phyloP scores from a whole-genome alignment of 1,284 basidiomycete species.

The Ganoderma multipileum region DNA sequence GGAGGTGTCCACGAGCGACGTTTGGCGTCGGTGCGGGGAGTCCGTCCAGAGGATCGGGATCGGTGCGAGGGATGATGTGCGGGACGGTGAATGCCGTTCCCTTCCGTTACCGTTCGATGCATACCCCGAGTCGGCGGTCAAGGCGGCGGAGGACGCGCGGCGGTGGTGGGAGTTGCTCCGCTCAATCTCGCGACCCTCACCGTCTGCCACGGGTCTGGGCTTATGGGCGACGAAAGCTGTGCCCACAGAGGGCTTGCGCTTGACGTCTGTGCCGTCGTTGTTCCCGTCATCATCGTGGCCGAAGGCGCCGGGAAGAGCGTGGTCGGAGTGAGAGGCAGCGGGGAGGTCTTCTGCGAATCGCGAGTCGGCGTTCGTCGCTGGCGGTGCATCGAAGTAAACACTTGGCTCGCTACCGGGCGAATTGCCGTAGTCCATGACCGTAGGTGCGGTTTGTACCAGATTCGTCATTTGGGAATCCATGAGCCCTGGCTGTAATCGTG shows the following conservation, averaged over 20 bases:
- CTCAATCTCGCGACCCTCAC: not conserved
- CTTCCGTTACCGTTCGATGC: conserved; percentile 21
- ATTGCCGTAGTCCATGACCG: conserved; percentile 23
- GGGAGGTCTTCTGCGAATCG: not conserved
- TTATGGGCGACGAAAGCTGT: conserved; percentile 15
- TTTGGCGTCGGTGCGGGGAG: conserved; percentile 15
- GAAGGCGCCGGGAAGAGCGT: conserved; percentile 19
- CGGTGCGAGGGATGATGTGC: conserved; percentile 25
- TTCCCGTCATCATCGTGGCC: conserved; percentile 9
- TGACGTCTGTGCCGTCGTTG: not conserved
- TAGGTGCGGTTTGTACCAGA: conserved; percentile 8
- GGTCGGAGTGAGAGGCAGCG: not conserved
- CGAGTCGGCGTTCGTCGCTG: conserved; percentile 32
- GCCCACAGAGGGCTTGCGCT: conserved; percentile 14
- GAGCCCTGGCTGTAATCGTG: too few species aligned
- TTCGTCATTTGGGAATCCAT: not conserved
- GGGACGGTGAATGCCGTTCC: conserved; percentile 8
- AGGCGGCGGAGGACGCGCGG: conserved; percentile 19
- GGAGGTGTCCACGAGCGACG: conserved; percentile 12
- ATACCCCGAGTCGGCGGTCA: conserved; percentile 38
- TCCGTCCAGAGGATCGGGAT: conserved; percentile 39
- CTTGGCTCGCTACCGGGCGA: conserved; percentile 41
- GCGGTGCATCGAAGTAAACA: conserved; percentile 49
- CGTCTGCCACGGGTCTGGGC: conserved; percentile 10
- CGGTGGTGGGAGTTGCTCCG: conserved; percentile 13